phyloP scores from a whole-genome alignment of 176 grass and related monocot species.

The Aegilops bicornis region DNA sequence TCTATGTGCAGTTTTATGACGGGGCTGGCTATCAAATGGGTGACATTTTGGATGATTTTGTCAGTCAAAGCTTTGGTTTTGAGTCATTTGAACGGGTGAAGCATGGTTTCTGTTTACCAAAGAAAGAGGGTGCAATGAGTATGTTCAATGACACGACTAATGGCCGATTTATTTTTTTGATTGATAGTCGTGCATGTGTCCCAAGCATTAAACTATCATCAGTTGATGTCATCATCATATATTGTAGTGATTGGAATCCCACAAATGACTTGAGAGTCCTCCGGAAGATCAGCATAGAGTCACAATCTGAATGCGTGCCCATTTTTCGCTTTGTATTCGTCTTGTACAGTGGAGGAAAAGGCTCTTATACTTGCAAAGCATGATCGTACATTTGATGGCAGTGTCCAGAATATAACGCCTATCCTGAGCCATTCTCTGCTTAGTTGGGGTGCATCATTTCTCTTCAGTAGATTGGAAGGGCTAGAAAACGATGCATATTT shows the following conservation, averaged over 20 bases:
- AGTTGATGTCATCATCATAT: conserved; percentile 76
- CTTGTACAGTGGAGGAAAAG: conserved; percentile 87
- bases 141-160: conserved; percentile 87
- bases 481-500: conserved; percentile 43
- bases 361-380: conserved; percentile 75
- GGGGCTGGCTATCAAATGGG: conserved; percentile 72
- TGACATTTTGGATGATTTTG: conserved; percentile 87
- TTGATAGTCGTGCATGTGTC: conserved; percentile 76
- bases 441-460: conserved; percentile 78
- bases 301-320: conserved; percentile 40
- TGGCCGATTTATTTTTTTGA: conserved; percentile 82
- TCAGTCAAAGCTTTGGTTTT: conserved; percentile 77
- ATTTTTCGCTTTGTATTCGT: conserved; percentile 83
- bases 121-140: conserved; percentile 64
- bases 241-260: conserved; percentile 84
- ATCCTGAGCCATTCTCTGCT: conserved; percentile 71
- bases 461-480: conserved; percentile 61
- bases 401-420: conserved; percentile 58
- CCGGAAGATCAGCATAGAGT: conserved; percentile 73
- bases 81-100: conserved; percentile 77
- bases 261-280: conserved; percentile 74
- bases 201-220: conserved; percentile 83
- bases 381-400: conserved; percentile 57
- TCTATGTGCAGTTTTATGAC: conserved; percentile 53
- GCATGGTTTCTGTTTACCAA: conserved; percentile 50